phyloP scores from a whole-genome alignment of 441 rosid species.

The Croton laevigatus region DNA sequence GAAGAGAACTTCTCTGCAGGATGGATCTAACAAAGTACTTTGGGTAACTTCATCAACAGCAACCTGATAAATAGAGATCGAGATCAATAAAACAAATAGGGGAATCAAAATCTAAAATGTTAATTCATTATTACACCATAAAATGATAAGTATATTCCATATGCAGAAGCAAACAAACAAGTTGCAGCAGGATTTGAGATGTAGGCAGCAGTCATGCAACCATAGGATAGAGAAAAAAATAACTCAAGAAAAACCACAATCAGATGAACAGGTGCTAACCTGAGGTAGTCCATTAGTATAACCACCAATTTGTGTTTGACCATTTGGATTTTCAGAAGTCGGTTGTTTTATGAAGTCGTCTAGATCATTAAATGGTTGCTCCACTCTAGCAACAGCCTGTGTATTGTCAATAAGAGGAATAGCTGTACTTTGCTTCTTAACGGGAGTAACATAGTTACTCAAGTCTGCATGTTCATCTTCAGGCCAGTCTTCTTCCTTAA shows the following conservation, averaged over 20 bases:
- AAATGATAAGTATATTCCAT: background rate
- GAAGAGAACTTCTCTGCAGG: constrained; percentile 30
- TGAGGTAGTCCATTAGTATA: constrained; percentile 26
- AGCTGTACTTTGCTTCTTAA: constrained; percentile 22
- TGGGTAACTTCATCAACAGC: constrained; percentile 40
- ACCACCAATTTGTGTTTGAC: constrained; percentile 21
- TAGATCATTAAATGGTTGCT: constrained; percentile 30
- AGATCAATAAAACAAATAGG: background rate
- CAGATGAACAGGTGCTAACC: constrained; percentile 34
- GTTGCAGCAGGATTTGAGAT: background rate
- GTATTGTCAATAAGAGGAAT: constrained; percentile 28
- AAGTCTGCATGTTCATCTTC: constrained; percentile 43
- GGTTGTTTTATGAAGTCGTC: constrained; percentile 40
- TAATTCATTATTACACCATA: background rate
- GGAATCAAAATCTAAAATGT: background rate
- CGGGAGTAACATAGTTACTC: constrained; percentile 21
- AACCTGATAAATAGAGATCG: constrained; percentile 30
- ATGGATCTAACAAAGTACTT: constrained; percentile 47
- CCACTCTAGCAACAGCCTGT: constrained; percentile 16
- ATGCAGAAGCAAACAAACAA: background rate
- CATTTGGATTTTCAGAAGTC: constrained; percentile 30
- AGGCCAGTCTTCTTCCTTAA: constrained; percentile 85
- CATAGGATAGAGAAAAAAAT: background rate
- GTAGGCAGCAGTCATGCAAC: background rate
- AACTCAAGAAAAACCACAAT: background rate